Evolutionary conservation across 2,329 filamentous ascomycete species (phyloP).

Genomic region (Fusarium sp.): DNA sequence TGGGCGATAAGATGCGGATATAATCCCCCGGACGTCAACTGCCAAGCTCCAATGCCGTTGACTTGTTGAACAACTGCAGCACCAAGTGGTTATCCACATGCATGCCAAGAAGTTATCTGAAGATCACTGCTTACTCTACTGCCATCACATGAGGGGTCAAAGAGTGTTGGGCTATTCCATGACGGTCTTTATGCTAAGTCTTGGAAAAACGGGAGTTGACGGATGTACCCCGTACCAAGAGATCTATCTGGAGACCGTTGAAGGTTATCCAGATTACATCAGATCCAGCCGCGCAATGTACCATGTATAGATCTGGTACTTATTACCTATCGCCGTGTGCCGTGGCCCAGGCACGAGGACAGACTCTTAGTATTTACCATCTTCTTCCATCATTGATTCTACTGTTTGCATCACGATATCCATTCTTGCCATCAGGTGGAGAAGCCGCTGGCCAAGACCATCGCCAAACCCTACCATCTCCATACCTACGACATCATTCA

Average conservation of each 20-base stretch:
- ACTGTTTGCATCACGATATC: not conserved
- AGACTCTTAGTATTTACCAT: no score
- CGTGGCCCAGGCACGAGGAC: no score
- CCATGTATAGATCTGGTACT: not conserved
- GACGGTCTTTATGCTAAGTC: constrained; percentile 1
- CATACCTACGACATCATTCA: not conserved
- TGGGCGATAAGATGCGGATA: constrained; percentile 2
- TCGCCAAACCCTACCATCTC: constrained; percentile 1
- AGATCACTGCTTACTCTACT: not conserved
- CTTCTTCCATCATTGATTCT: constrained; percentile 2
- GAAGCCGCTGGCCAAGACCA: constrained; percentile 9
- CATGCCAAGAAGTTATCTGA: constrained; percentile 9
- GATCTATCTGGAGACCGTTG: not conserved
- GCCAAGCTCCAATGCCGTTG: constrained; percentile 15
- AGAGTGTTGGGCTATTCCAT: not conserved
- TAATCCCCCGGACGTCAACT: not conserved
- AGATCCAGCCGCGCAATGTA: not conserved
- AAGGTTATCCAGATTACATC: not conserved
- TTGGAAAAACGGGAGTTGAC: constrained; percentile 1
- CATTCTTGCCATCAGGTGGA: constrained; percentile 3
- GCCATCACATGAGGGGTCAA: not conserved
- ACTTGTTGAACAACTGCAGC: constrained; percentile 1
- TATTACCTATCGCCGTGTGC: not conserved
- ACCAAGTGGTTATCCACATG: not conserved
- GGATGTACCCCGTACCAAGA: constrained; percentile 5